Evolutionary conservation across 805 yeast genomes (phyloP), one percentile per base, ranked within the genome.

Genomic region (Ogataea degrootiae): DNA sequence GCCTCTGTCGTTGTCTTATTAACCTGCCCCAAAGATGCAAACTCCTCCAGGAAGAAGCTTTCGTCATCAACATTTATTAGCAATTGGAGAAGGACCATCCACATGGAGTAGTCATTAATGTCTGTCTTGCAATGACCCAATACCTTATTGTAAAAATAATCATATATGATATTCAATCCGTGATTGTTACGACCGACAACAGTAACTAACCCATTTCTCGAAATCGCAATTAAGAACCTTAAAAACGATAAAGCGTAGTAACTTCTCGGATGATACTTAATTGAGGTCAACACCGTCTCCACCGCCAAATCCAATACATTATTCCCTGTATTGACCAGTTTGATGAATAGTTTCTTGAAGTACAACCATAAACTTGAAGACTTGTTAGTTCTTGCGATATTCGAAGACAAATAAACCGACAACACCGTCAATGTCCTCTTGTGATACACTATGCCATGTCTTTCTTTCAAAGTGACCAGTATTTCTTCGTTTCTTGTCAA

Each of bases 181-280:
- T 37, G 29, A 37, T 19, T 21, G 15, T 37, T 35, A 35, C 6
- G 11, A 5, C 37, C 17, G 5, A 12, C 17, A 12, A 7, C 8
- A 15, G 22, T 41, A 16, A 39, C 38, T 6, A 16, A 12, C 12
- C 37, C 34, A 21, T 22, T 19, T 14, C 54, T 41, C 8, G 45
- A 15, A 2, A 46, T 22, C 6, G 58, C 47, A 38, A 53, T 41
- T 43, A 53, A 51, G 44, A 45, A 55, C 41, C 59, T 42, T 5
- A 73, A 62, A 48, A 68, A 63, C n/a, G 62, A 56, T 70, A 75
- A 69, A 0, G 80, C 78, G 46, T 76, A 77, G 54, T 77, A 77
- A 55, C 76, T 78, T 39, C 68, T 55, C 9, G 72, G 72, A 53
- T 77, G 83, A 12, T 58, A 49, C 22, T 49, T 56, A 0, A 69